Evolutionary conservation across 441 rosid genomes (phyloP).

Genomic region (Caryocar brasiliense): DNA sequence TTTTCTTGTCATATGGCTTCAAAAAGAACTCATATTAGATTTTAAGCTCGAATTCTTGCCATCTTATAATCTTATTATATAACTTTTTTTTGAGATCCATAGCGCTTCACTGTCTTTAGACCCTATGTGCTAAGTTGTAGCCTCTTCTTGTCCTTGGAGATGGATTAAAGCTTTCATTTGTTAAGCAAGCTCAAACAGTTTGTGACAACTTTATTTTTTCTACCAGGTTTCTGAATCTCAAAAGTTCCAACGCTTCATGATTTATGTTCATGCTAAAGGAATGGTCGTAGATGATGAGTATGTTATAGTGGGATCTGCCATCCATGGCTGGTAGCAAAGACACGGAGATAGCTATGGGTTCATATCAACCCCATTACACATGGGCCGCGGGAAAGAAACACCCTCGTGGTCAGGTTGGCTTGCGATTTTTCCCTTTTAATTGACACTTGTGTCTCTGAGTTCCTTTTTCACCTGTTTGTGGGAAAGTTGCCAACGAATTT

Average conservation of each 20-base stretch:
- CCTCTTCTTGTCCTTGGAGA: not conserved
- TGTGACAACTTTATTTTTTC: not conserved
- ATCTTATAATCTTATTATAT: too few relatives aligned
- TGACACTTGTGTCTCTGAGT: not conserved
- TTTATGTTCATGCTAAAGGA: conserved; percentile 92
- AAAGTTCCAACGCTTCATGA: conserved; percentile 61
- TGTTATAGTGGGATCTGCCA: conserved; percentile 81
- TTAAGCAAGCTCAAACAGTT: conserved; percentile 4
- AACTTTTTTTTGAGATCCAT: too few relatives aligned
- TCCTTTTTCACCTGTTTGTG: not conserved
- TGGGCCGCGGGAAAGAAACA: conserved; percentile 53
- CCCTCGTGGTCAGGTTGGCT: conserved; percentile 69
- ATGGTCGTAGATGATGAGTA: conserved; percentile 92
- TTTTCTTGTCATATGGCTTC: too few relatives aligned
- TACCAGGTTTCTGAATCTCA: conserved; percentile 58
- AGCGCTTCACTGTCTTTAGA: too few relatives aligned
- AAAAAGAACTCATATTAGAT: too few relatives aligned
- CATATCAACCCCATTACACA: conserved; percentile 78
- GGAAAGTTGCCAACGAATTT: not conserved
- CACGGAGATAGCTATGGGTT: conserved; percentile 89
- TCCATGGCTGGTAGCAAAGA: conserved; percentile 94
- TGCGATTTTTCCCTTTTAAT: not conserved
- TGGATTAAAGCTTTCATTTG: not conserved
- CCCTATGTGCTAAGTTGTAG: too few relatives aligned
- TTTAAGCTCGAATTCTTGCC: too few relatives aligned